A percentile compares a stretch with the other conserved stretches of the same genome.
Evolutionary conservation across 192 early-diverging fungal species (phyloP).

Genomic region (Lunasporangiospora selenospora): DNA sequence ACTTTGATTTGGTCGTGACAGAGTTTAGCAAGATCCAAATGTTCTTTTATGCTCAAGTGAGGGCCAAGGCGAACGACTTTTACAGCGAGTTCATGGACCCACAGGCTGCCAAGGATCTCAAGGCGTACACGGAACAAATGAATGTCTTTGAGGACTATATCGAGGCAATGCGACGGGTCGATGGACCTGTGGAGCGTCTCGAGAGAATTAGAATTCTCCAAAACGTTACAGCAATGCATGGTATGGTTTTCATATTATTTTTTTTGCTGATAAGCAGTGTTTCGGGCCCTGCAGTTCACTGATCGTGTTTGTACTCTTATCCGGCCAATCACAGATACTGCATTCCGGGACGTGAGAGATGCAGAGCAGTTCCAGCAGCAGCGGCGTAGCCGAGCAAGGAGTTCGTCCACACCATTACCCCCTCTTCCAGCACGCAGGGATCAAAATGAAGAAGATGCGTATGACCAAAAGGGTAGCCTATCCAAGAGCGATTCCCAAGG

Average conservation of each 20-base stretch:
- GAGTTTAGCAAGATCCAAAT: constrained; percentile 64
- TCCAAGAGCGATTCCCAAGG: too few relatives aligned
- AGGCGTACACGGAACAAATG: constrained; percentile 27
- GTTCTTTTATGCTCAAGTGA: constrained; percentile 55
- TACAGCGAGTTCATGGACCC: constrained; percentile 42
- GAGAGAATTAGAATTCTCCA: constrained; percentile 18
- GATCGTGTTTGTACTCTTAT: too few relatives aligned
- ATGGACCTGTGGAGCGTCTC: constrained; percentile 29
- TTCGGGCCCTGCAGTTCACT: too few relatives aligned
- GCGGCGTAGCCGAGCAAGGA: constrained; percentile 5
- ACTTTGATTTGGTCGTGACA: constrained; percentile 65
- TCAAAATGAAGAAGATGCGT: too few relatives aligned
- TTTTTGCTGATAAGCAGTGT: too few relatives aligned
- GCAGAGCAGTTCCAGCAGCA: background rate
- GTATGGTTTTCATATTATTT: constrained; percentile 5
- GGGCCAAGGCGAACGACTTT: constrained; percentile 46
- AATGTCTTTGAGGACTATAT: constrained; percentile 46
- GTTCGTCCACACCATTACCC: constrained; percentile 11
- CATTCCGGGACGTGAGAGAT: constrained; percentile 14
- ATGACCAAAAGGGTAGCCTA: too few relatives aligned
- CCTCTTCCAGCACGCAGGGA: background rate
- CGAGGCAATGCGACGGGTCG: constrained; percentile 16
- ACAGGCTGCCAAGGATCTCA: constrained; percentile 24
- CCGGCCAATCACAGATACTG: too few relatives aligned
- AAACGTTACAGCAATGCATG: constrained; percentile 21